Conservation (phyloP, 2,329 filamentous ascomycete species). For the Paraphoma sp. region DNA sequence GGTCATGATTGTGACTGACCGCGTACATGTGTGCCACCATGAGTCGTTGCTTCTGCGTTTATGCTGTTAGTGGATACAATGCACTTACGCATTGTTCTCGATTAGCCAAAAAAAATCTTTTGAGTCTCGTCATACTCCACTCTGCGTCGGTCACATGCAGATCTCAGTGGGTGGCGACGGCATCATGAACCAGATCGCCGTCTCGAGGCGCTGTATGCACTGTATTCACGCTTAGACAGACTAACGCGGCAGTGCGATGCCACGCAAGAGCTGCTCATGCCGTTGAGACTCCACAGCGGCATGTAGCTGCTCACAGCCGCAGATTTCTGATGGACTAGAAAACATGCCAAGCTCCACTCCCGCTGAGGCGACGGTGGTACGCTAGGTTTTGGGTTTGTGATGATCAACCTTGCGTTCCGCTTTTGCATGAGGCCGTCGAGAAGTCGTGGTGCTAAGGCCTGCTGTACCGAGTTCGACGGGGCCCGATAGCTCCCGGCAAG, state of each 20-base stretch:
- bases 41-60: no score
- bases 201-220: background rate
- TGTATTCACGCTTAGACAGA: background rate
- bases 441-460: background rate
- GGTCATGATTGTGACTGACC: no score
- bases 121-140: no score
- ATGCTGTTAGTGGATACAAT: no score
- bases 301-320: background rate
- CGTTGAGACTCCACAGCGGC: background rate
- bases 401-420: background rate
- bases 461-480: background rate
- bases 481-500: background rate
- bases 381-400: background rate
- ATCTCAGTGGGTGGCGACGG: background rate
- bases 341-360: background rate
- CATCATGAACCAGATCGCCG: conserved; percentile 1
- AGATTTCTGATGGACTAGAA: background rate
- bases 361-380: background rate
- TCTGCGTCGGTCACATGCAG: background rate
- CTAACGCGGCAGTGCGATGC: background rate
- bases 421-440: background rate
- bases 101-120: no score
- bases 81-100: no score
- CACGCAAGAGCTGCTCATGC: background rate
- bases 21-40: no score